phyloP scores from a whole-genome alignment of 345 rosid species.

The Moricandia arvensis region DNA sequence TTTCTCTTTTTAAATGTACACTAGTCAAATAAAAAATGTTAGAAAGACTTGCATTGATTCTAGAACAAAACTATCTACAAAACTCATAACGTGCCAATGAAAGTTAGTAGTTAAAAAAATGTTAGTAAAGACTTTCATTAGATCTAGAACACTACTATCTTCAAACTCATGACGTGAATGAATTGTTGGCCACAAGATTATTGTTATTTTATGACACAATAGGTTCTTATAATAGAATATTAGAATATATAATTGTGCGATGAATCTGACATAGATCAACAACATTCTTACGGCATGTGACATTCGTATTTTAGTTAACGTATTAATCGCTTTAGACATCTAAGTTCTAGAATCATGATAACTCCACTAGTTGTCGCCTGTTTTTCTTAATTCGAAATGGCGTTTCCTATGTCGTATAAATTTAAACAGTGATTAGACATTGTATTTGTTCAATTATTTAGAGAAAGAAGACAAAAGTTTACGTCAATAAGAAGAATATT shows the following conservation, averaged over 20 bases:
- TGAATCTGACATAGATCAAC: slow-evolving; percentile 27
- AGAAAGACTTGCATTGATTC: too few species aligned
- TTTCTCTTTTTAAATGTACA: too few species aligned
- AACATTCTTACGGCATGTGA: slow-evolving; percentile 32
- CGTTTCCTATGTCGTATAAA: slow-evolving; percentile 6
- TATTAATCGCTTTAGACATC: background rate
- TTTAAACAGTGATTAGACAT: background rate
- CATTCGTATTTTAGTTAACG: background rate
- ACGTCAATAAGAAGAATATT: slow-evolving; percentile 14
- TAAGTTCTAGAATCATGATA: background rate
- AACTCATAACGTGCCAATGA: slow-evolving; percentile 5
- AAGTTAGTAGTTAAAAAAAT: too few species aligned
- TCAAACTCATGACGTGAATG: slow-evolving; percentile 11
- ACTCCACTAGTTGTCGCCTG: slow-evolving; percentile 19
- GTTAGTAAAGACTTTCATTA: too few species aligned
- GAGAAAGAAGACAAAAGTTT: slow-evolving; percentile 10
- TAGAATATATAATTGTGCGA: slow-evolving; percentile 27
- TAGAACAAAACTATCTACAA: background rate
- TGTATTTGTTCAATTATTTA: background rate
- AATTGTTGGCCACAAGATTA: background rate
- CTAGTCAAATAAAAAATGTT: too few species aligned
- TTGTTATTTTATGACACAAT: background rate
- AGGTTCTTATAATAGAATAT: slow-evolving; percentile 5
- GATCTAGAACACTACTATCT: background rate
- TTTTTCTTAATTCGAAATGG: background rate